Evolutionary conservation across 139 green algal species (phyloP).

Genomic region (Chlamydomonas eustigma): DNA sequence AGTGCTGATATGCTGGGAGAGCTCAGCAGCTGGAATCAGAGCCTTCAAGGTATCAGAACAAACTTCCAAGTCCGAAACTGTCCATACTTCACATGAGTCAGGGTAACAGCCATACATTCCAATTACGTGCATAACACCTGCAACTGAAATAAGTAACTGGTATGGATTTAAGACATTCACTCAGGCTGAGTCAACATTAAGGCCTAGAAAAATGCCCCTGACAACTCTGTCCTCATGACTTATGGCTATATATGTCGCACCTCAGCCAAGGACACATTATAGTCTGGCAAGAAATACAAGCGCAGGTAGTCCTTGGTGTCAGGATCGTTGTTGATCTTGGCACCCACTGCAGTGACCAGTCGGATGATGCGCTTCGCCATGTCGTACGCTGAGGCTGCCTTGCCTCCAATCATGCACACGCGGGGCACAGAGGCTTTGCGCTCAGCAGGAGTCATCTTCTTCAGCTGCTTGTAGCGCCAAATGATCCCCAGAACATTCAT

Average conservation of each 20-base stretch:
- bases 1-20: constrained; percentile 96
- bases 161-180: constrained; percentile 1
- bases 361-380: constrained; percentile 99
- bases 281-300: constrained; percentile 95
- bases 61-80: no score
- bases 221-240: not conserved
- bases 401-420: constrained; percentile 93
- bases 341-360: constrained; percentile 83
- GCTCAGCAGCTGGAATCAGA: constrained; percentile 54
- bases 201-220: no score
- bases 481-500: constrained; percentile 88
- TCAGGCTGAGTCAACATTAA: not conserved
- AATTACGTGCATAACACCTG: no score
- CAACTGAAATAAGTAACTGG: no score
- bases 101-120: no score
- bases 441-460: constrained; percentile 81
- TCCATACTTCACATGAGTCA: no score
- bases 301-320: constrained; percentile 64
- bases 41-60: constrained; percentile 1
- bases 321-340: constrained; percentile 86
- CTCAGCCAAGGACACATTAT: constrained; percentile 96
- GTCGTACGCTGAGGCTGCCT: constrained; percentile 95
- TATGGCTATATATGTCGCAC: not conserved
- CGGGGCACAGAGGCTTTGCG: constrained; percentile 62
- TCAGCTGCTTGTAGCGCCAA: constrained; percentile 88